These are phyloP conservation scores for Multifurca ochricompacta DNA, from an alignment of 768 basidiomycete species.

Conservation along the genomic window DNA sequence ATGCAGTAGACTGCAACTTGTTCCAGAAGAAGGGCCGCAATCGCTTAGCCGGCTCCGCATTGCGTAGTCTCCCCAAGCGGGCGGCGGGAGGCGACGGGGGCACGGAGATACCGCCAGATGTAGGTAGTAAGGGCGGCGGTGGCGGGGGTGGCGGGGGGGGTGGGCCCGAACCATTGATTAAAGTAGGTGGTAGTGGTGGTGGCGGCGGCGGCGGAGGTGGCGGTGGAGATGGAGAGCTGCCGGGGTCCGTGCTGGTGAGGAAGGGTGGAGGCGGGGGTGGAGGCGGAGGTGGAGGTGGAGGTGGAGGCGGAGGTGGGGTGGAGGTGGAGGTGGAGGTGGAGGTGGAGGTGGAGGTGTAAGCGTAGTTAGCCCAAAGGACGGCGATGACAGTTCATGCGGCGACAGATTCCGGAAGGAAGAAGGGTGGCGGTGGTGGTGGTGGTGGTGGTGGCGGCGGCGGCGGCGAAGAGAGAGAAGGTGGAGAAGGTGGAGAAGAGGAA, in stretches of 20 bases:
- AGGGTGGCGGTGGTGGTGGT: too few relatives aligned
- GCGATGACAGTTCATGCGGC: conserved; percentile 15
- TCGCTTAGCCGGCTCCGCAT: conserved; percentile 43
- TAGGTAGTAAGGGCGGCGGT: conserved; percentile 6
- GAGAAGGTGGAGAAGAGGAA: conserved; percentile 29
- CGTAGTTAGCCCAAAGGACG: too few relatives aligned
- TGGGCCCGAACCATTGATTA: not conserved
- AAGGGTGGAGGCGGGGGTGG: not conserved
- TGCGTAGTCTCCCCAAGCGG: conserved; percentile 28
- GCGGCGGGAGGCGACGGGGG: conserved; percentile 20
- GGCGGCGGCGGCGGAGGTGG: not conserved
- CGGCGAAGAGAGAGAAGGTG: conserved; percentile 12
- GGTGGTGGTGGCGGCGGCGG: conserved; percentile 19
- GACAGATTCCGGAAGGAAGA: too few relatives aligned
- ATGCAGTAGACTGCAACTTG: conserved; percentile 46
- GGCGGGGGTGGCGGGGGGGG: conserved; percentile 3
- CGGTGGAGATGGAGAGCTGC: not conserved
- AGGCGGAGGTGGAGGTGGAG: not conserved
- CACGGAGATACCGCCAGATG: not conserved
- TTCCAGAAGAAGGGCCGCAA: conserved; percentile 91
- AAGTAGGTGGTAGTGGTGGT: not conserved
- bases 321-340: conserved; percentile 10
- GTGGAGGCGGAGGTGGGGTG: conserved; percentile 20
- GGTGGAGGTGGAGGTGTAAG: conserved; percentile 29
- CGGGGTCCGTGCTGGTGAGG: not conserved